Base-by-base conservation (phyloP, 108 stramenopile species). In the Pseudonitzschia multiseries region DNA sequence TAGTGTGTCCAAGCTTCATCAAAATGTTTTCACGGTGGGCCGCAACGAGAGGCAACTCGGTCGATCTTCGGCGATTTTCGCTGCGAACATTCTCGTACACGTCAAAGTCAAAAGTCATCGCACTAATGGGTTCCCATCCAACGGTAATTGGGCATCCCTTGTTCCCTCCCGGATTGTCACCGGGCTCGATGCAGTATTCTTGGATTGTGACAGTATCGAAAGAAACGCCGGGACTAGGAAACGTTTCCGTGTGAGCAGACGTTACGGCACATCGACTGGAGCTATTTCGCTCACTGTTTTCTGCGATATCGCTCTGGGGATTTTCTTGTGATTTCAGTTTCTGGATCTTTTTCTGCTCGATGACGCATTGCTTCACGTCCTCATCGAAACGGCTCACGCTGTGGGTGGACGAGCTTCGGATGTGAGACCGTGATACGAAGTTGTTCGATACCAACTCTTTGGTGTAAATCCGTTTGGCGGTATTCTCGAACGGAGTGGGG, bases 141-240 rank as follows among this genome's bases (percentile, higher is more conserved):
- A 86, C 57, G 18, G 80, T 76, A 10, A 86, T 40, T 42, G 85
- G 85, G 46, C 74, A 72, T 21, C 85, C 85, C 9, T 73, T 61
- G 13, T 69, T 73, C 31, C 74, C 76, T 14, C 77, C 73, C 3
- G 85, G 85, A 66, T 86, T 83, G 53, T 83, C 82, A 21, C 85
- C 85, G 22, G 81, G 71, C 9, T 57, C 72, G 21, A 83, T 70
- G 42, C 77, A 73, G 61, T 83, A 83, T 48, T 80, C 77, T 51
- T 77, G 79, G 33, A 86, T 74, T 20, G 46, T 44, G 4, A 81
- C 27, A 51, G 50, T 56, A 4, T 57, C 53, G 60, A 86, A 86
- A 22, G 21, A 21, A 24, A 80, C 79, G 29, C 0, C 26, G 3
- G 36, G 36, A 36, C 36, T 36, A 2, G 36, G 36, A 36, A 2